These are phyloP conservation scores for Laburnicola sp. DNA, from an alignment of 2,329 filamentous ascomycete genomes.

Conservation along the genomic window DNA sequence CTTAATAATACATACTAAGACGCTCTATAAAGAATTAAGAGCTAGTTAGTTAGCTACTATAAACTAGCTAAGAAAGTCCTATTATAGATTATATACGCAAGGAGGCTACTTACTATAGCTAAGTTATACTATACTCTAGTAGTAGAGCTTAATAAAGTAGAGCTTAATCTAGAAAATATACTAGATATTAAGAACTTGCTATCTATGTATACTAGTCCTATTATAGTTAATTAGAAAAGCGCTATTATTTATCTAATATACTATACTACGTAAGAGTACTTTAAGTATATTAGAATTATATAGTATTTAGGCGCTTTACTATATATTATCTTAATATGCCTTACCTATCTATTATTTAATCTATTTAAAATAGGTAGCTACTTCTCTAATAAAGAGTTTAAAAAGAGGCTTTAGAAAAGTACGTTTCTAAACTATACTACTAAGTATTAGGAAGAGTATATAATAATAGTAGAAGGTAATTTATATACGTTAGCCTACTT, in stretches of 20 bases:
- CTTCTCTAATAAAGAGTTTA: too few species aligned
- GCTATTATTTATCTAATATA: constrained; percentile 25
- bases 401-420: constrained; percentile 1
- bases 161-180: constrained; percentile 10
- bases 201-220: constrained; percentile 30
- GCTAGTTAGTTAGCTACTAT: too few species aligned
- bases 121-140: not conserved
- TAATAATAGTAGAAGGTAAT: not conserved
- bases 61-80: too few species aligned
- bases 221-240: constrained; percentile 32
- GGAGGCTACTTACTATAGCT: too few species aligned
- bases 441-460: constrained; percentile 28
- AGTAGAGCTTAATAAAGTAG: not conserved
- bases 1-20: too few species aligned
- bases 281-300: constrained; percentile 25
- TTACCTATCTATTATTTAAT: too few species aligned
- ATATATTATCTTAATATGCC: too few species aligned
- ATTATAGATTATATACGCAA: too few species aligned
- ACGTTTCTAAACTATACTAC: constrained; percentile 31
- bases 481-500: not conserved
- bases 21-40: too few species aligned
- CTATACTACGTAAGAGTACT: constrained; percentile 22
- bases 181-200: constrained; percentile 14
- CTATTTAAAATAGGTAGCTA: too few species aligned
- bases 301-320: constrained; percentile 11